phyloP scores from a whole-genome alignment of 768 basidiomycete species.

The Rhizopogon vesiculosus region DNA sequence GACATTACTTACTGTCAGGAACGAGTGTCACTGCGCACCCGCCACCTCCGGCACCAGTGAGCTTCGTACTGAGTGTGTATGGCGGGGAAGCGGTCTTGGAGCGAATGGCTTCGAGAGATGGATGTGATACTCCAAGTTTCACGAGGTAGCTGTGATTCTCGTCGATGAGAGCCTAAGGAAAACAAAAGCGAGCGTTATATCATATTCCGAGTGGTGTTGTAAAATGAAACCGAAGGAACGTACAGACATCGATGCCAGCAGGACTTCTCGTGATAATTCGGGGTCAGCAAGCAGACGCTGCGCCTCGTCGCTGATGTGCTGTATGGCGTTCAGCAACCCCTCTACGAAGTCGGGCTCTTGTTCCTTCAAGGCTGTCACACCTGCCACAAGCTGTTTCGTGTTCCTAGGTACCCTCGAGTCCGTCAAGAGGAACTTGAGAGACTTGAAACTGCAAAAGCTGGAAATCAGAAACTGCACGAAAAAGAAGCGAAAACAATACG shows the following conservation, averaged over 20 bases:
- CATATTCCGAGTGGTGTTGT: not conserved
- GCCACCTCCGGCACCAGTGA: slow-evolving; percentile 97
- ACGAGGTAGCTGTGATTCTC: slow-evolving; percentile 89
- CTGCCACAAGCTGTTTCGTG: slow-evolving; percentile 90
- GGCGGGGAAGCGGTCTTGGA: slow-evolving; percentile 58
- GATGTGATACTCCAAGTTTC: slow-evolving; percentile 87
- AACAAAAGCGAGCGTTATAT: not conserved
- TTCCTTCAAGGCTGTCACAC: slow-evolving; percentile 70
- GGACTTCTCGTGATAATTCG: slow-evolving; percentile 57
- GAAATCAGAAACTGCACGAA: slow-evolving; percentile 8
- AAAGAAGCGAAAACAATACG: not conserved
- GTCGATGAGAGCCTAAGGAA: slow-evolving; percentile 63
- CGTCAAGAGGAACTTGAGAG: slow-evolving; percentile 83
- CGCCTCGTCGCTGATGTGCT: slow-evolving; percentile 82
- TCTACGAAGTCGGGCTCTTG: slow-evolving; percentile 86
- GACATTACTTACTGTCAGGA: slow-evolving; percentile 70
- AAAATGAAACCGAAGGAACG: slow-evolving; percentile 27
- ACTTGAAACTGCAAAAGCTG: slow-evolving; percentile 69
- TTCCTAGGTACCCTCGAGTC: slow-evolving; percentile 92
- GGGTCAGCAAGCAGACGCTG: slow-evolving; percentile 68
- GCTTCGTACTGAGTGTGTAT: slow-evolving; percentile 79
- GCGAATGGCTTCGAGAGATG: slow-evolving; percentile 77
- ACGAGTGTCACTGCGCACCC: slow-evolving; percentile 97
- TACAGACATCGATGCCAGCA: slow-evolving; percentile 69
- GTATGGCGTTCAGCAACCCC: slow-evolving; percentile 74